Percentiles rank a stretch among this genome's conserved stretches.
Evolutionary conservation across 2,329 filamentous ascomycete species (phyloP).

Genomic region (Epichloe scottii): DNA sequence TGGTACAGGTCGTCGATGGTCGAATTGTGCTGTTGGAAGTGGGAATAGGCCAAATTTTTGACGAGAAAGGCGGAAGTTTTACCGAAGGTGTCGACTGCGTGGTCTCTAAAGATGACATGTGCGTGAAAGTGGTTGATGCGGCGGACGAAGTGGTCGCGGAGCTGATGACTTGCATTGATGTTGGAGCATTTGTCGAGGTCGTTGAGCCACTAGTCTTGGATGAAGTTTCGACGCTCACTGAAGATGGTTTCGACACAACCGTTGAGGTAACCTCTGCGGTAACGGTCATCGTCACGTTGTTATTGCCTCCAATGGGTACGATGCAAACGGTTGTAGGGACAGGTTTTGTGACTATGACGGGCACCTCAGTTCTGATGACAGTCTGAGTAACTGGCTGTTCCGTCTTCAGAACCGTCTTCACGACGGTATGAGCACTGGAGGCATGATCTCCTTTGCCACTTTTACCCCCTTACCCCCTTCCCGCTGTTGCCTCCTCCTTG

Average conservation of each 20-base stretch:
- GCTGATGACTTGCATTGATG: not conserved
- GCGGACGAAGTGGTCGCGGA: not conserved
- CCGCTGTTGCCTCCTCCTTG: constrained; percentile 3
- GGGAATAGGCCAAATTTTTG: constrained; percentile 1
- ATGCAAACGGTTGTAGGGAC: constrained; percentile 13
- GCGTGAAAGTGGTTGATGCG: not conserved
- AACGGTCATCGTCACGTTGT: not conserved
- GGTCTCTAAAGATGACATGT: not conserved
- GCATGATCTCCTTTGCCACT: constrained; percentile 6
- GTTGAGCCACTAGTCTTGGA: not conserved
- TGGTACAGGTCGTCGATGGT: not conserved
- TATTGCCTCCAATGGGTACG: constrained; percentile 14
- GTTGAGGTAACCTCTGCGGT: constrained; percentile 1
- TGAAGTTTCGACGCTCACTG: not conserved
- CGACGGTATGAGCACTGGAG: constrained; percentile 12
- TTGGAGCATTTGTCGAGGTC: not conserved
- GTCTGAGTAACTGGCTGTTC: constrained; percentile 12
- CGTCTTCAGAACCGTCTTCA: constrained; percentile 18
- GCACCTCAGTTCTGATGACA: constrained; percentile 13
- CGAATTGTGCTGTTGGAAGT: constrained; percentile 2
- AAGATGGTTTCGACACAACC: not conserved
- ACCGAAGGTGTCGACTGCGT: not conserved
- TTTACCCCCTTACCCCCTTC: constrained; percentile 3
- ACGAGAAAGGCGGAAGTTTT: constrained; percentile 1
- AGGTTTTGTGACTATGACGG: constrained; percentile 10